Evolutionary conservation across 345 rosid genomes (phyloP).

Genomic region (Microthlaspi erraticum): DNA sequence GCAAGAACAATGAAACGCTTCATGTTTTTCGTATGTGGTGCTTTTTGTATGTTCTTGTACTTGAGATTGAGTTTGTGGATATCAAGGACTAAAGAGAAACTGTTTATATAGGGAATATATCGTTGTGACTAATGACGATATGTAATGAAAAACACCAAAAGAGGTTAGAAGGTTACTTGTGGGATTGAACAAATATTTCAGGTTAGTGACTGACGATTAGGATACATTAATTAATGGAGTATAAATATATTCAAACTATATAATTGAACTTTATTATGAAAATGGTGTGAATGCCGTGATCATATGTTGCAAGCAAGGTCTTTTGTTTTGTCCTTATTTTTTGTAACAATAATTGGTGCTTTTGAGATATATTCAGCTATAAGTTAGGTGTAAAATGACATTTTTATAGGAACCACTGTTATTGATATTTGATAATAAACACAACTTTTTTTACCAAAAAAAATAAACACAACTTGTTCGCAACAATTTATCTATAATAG

Average conservation of each 20-base stretch:
- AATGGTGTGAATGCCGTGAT: slow-evolving; percentile 13
- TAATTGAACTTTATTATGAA: neutral
- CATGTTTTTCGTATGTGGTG: slow-evolving; percentile 22
- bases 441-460: too few species aligned
- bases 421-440: slow-evolving; percentile 20
- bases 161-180: slow-evolving; percentile 33
- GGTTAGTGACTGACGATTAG: slow-evolving; percentile 7
- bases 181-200: slow-evolving; percentile 31
- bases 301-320: slow-evolving; percentile 25
- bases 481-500: slow-evolving; percentile 34
- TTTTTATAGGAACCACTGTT: neutral
- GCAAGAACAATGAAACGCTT: slow-evolving; percentile 45
- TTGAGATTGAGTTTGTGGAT: slow-evolving; percentile 15
- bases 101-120: slow-evolving; percentile 22
- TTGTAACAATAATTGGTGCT: slow-evolving; percentile 21
- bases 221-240: slow-evolving; percentile 15
- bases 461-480: slow-evolving; percentile 40
- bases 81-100: slow-evolving; percentile 2
- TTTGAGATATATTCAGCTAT: slow-evolving; percentile 5
- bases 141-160: slow-evolving; percentile 17
- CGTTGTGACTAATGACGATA: slow-evolving; percentile 9
- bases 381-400: slow-evolving; percentile 2
- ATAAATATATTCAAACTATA: slow-evolving; percentile 1
- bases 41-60: slow-evolving; percentile 27
- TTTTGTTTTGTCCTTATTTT: slow-evolving; percentile 6